Evolutionary conservation across 192 early-diverging fungal genomes (phyloP).

Genomic region (Rhizophagus clarus): DNA sequence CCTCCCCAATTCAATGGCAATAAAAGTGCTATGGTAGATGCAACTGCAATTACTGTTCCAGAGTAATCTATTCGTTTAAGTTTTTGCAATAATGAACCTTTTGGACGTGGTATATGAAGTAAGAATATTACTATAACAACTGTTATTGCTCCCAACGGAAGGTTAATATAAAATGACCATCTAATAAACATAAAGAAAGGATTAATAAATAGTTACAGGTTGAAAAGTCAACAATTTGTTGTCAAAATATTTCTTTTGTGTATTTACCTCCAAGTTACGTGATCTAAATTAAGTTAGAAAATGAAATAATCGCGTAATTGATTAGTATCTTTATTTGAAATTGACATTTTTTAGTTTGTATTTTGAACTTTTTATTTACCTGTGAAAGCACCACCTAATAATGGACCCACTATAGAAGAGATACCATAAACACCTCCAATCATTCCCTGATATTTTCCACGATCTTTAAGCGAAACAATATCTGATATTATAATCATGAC

Average conservation of each 20-base stretch:
- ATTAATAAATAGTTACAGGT: constrained; percentile 12
- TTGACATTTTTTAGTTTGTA: not conserved
- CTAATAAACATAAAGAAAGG: constrained; percentile 24
- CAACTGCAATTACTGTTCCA: constrained; percentile 56
- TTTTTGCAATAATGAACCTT: constrained; percentile 54
- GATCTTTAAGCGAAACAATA: constrained; percentile 61
- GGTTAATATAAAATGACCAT: constrained; percentile 62
- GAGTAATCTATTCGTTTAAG: constrained; percentile 62
- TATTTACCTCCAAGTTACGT: constrained; percentile 52
- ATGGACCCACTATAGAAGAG: constrained; percentile 56
- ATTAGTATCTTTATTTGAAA: not conserved
- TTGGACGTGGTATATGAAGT: constrained; percentile 55
- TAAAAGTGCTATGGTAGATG: constrained; percentile 60
- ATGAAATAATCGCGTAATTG: not conserved
- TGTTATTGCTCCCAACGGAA: constrained; percentile 57
- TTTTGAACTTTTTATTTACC: not conserved
- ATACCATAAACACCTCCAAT: constrained; percentile 56
- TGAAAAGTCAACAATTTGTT: not conserved
- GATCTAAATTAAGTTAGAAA: constrained; percentile 34
- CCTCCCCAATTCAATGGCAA: constrained; percentile 79
- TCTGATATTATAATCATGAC: constrained; percentile 73
- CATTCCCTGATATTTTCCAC: constrained; percentile 66
- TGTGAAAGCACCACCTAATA: constrained; percentile 62
- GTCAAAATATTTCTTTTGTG: not conserved
- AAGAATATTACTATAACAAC: constrained; percentile 45